phyloP scores from a whole-genome alignment of 495 filamentous ascomycete species.

The Penicillium argentinense region DNA sequence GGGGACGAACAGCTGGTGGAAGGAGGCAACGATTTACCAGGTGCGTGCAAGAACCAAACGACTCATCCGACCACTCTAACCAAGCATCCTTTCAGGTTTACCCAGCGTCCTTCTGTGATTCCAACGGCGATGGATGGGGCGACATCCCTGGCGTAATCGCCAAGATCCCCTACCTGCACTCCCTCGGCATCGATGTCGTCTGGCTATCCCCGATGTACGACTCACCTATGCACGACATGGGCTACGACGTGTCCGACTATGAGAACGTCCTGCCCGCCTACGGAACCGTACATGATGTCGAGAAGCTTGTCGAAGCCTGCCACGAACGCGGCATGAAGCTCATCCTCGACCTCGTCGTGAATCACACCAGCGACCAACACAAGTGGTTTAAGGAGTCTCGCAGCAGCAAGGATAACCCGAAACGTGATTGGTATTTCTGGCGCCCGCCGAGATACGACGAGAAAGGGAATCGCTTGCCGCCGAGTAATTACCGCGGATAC shows the following conservation, averaged over 20 bases:
- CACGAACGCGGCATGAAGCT: conserved; percentile 52
- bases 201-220: conserved; percentile 52
- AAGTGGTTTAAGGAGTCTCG: conserved; percentile 54
- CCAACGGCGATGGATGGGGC: conserved; percentile 57
- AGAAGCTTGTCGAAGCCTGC: conserved; percentile 46
- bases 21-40: conserved; percentile 50
- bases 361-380: conserved; percentile 58
- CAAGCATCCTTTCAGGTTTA: conserved; percentile 5
- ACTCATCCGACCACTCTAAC: too few relatives aligned
- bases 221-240: conserved; percentile 44
- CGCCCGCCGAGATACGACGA: conserved; percentile 44
- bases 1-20: conserved; percentile 36
- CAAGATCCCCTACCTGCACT: conserved; percentile 52
- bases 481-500: conserved; percentile 55
- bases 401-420: conserved; percentile 40
- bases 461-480: conserved; percentile 47
- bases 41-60: too few relatives aligned
- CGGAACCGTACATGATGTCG: conserved; percentile 53
- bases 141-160: conserved; percentile 58
- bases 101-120: conserved; percentile 48
- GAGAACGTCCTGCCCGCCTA: conserved; percentile 51
- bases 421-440: conserved; percentile 63
- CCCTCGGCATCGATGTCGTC: conserved; percentile 54
- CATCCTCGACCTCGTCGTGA: conserved; percentile 58
- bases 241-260: conserved; percentile 60